Evolutionary conservation across 345 rosid genomes (phyloP).

Genomic region (Dipteronia sinensis): DNA sequence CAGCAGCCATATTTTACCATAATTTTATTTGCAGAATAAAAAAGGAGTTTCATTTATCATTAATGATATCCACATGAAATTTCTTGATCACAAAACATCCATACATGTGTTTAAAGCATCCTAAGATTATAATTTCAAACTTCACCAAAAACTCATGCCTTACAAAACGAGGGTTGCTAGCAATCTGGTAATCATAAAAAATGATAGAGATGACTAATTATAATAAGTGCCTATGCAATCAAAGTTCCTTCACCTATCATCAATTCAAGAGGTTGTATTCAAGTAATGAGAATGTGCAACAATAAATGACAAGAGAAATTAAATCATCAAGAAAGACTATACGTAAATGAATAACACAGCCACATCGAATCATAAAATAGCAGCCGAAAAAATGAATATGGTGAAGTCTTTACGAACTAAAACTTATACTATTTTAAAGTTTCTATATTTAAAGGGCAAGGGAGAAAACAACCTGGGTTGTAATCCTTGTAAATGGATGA

Average conservation of each 20-base stretch:
- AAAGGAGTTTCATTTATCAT: not conserved
- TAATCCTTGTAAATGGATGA: constrained; percentile 28
- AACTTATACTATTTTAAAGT: not conserved
- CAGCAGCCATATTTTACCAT: constrained; percentile 4
- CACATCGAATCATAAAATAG: not conserved
- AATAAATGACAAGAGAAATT: not conserved
- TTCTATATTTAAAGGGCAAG: not conserved
- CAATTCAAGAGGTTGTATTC: not conserved
- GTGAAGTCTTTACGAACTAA: not conserved
- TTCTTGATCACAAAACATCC: not conserved
- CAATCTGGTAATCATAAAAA: not conserved
- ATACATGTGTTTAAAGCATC: not conserved
- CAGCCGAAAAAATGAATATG: not conserved
- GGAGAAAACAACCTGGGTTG: constrained; percentile 40
- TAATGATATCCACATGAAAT: not conserved
- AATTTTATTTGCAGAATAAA: not conserved
- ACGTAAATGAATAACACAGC: not conserved
- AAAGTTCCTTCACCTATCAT: not conserved
- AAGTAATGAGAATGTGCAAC: not conserved
- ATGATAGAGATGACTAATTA: not conserved
- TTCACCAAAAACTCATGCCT: not conserved
- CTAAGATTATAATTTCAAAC: not conserved
- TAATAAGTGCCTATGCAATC: not conserved
- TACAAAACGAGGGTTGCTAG: not conserved
- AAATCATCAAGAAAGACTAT: not conserved